Evolutionary conservation across 768 basidiomycete species (phyloP).

Genomic region (Astraeus odoratus): DNA sequence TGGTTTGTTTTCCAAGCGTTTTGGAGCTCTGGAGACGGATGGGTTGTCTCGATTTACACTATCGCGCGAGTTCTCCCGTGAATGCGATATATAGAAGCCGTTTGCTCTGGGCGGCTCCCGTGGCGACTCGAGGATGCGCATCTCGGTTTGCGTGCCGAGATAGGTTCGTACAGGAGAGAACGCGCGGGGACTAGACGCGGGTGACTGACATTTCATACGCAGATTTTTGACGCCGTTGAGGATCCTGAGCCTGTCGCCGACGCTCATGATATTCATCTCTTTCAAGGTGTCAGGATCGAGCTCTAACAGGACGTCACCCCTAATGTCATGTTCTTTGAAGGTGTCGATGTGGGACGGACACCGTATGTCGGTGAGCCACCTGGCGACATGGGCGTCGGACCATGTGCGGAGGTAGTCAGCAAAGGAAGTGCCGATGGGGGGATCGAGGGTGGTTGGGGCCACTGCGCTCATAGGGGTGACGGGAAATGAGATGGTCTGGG

Average conservation of each 20-base stretch:
- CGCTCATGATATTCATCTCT: slow-evolving; percentile 84
- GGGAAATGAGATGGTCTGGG: slow-evolving; percentile 37
- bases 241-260: slow-evolving; percentile 89
- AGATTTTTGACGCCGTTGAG: slow-evolving; percentile 77
- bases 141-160: slow-evolving; percentile 1
- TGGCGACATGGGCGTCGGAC: slow-evolving; percentile 62
- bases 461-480: slow-evolving; percentile 32
- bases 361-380: slow-evolving; percentile 75
- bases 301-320: slow-evolving; percentile 87
- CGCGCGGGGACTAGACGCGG: slow-evolving; percentile 1
- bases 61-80: slow-evolving; percentile 20
- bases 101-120: slow-evolving; percentile 8
- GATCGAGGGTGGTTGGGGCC: slow-evolving; percentile 36
- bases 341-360: slow-evolving; percentile 59
- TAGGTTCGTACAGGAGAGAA: not conserved
- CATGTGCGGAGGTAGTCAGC: slow-evolving; percentile 63
- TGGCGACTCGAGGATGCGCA: slow-evolving; percentile 2
- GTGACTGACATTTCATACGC: slow-evolving; percentile 46
- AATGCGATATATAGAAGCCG: slow-evolving; percentile 7
- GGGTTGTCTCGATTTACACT: slow-evolving; percentile 13
- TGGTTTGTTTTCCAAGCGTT: slow-evolving; percentile 58
- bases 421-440: slow-evolving; percentile 53
- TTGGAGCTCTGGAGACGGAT: slow-evolving; percentile 28
- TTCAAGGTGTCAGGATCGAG: slow-evolving; percentile 80
- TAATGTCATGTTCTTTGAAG: slow-evolving; percentile 84